These are phyloP conservation scores for Termitomyces sp. DNA, from an alignment of 768 basidiomycete genomes.

Conservation along the genomic window DNA sequence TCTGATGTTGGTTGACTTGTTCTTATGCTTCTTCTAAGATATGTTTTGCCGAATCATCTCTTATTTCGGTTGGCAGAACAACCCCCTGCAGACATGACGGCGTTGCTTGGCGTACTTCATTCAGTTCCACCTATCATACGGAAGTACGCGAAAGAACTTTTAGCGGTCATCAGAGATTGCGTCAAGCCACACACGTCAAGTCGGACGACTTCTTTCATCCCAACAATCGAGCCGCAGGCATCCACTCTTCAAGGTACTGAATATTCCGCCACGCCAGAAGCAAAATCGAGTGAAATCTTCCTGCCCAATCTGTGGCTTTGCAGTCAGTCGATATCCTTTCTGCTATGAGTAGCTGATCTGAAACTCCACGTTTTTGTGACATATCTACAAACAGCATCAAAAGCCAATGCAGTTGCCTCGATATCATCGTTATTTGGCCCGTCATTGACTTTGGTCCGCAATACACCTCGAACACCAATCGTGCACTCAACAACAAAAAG, in stretches of 20 bases:
- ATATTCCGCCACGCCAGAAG: slow-evolving; percentile 4
- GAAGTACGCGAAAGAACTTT: slow-evolving; percentile 56
- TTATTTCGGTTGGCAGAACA: slow-evolving; percentile 71
- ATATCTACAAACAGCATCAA: background rate
- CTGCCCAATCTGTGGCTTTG: slow-evolving; percentile 23
- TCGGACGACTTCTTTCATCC: background rate
- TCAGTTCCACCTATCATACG: slow-evolving; percentile 61
- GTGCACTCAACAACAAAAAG: slow-evolving; percentile 31
- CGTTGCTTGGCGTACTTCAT: slow-evolving; percentile 54
- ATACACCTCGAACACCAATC: slow-evolving; percentile 5
- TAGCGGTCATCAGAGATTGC: slow-evolving; percentile 53
- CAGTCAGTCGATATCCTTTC: slow-evolving; percentile 15
- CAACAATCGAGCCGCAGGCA: background rate
- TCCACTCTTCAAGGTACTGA: slow-evolving; percentile 4
- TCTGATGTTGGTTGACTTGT: background rate
- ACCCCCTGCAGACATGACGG: slow-evolving; percentile 60
- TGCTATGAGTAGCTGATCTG: slow-evolving; percentile 2
- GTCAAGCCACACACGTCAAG: slow-evolving; percentile 29
- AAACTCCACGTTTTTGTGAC: slow-evolving; percentile 2
- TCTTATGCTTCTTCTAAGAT: slow-evolving; percentile 34
- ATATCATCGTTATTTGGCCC: slow-evolving; percentile 28
- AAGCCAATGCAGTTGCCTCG: slow-evolving; percentile 6
- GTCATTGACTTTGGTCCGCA: slow-evolving; percentile 12
- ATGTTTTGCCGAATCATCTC: slow-evolving; percentile 70
- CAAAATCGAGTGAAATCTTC: background rate